Evolutionary conservation across 805 yeast genomes (phyloP).

Genomic region (Debaryomyces hansenii): DNA sequence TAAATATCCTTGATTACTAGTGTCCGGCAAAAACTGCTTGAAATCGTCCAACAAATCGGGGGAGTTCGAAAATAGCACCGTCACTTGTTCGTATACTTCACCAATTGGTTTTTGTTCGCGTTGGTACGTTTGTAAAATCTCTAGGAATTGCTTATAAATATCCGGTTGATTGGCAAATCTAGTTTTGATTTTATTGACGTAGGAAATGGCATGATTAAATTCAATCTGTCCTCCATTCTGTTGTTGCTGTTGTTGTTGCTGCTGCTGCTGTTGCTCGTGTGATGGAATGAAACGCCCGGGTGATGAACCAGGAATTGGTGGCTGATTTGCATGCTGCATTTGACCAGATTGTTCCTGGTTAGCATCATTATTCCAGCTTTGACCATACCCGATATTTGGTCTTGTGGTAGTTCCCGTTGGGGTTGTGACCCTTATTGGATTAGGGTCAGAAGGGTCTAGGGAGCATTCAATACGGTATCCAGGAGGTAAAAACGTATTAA

Average conservation of each 20-base stretch:
- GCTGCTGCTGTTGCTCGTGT: too few species aligned
- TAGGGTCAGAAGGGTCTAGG: slow-evolving; percentile 81
- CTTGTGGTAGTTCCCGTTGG: slow-evolving; percentile 87
- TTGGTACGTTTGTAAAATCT: slow-evolving; percentile 94
- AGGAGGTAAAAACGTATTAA: slow-evolving; percentile 95
- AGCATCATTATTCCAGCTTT: slow-evolving; percentile 28
- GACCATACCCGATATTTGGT: slow-evolving; percentile 47
- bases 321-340: slow-evolving; percentile 5
- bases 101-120: slow-evolving; percentile 93
- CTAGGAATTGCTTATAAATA: slow-evolving; percentile 90
- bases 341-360: slow-evolving; percentile 10
- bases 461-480: slow-evolving; percentile 95
- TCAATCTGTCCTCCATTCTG: slow-evolving; percentile 72
- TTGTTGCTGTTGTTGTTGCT: slow-evolving; percentile 8
- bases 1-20: slow-evolving; percentile 40
- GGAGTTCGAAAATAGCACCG: slow-evolving; percentile 83
- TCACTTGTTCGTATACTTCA: slow-evolving; percentile 93
- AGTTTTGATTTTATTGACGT: slow-evolving; percentile 94
- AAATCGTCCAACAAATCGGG: slow-evolving; percentile 95
- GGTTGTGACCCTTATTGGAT: slow-evolving; percentile 91
- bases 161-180: slow-evolving; percentile 94
- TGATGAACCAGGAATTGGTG: slow-evolving; percentile 2
- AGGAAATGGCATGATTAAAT: slow-evolving; percentile 94
- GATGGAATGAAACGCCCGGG: slow-evolving; percentile 4
- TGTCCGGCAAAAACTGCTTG: slow-evolving; percentile 91